Evolutionary conservation across 371 early-diverging fungal species (phyloP).

Genomic region (Rhizopus sp.): DNA sequence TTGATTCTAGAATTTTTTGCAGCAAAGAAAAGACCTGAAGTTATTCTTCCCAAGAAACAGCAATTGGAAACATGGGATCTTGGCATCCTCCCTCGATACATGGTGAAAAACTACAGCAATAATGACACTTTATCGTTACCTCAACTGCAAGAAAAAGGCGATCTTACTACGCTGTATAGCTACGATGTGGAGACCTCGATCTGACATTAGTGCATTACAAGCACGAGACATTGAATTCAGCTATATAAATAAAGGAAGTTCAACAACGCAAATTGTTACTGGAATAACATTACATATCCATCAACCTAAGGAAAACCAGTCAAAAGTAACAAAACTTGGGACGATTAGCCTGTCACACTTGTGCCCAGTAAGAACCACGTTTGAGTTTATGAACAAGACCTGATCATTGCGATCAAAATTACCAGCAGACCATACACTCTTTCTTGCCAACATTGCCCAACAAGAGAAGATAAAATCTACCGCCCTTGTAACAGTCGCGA

Average conservation of each 20-base stretch:
- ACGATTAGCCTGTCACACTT: constrained; percentile 1
- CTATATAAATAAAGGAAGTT: too few relatives aligned
- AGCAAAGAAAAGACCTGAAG: too few relatives aligned
- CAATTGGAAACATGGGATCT: too few relatives aligned
- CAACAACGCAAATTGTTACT: too few relatives aligned
- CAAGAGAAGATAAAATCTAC: not conserved
- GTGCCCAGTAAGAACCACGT: constrained; percentile 11
- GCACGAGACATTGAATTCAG: constrained; percentile 13
- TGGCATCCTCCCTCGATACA: too few relatives aligned
- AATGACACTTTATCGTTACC: too few relatives aligned
- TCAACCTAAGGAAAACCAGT: constrained; percentile 21
- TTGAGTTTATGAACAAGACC: constrained; percentile 12
- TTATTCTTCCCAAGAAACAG: too few relatives aligned
- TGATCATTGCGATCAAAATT: not conserved
- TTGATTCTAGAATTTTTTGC: too few relatives aligned
- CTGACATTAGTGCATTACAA: constrained; percentile 20
- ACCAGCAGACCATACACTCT: constrained; percentile 7
- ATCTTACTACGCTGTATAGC: constrained; percentile 8
- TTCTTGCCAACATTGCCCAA: not conserved
- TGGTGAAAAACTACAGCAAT: too few relatives aligned
- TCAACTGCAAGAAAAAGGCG: constrained; percentile 27
- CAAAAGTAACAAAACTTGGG: constrained; percentile 13
- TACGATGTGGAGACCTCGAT: constrained; percentile 24
- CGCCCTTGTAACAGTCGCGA: not conserved
- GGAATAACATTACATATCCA: constrained; percentile 1